phyloP scores from a whole-genome alignment of 2,329 filamentous ascomycete species.

The Colletotrichum acutatum region DNA sequence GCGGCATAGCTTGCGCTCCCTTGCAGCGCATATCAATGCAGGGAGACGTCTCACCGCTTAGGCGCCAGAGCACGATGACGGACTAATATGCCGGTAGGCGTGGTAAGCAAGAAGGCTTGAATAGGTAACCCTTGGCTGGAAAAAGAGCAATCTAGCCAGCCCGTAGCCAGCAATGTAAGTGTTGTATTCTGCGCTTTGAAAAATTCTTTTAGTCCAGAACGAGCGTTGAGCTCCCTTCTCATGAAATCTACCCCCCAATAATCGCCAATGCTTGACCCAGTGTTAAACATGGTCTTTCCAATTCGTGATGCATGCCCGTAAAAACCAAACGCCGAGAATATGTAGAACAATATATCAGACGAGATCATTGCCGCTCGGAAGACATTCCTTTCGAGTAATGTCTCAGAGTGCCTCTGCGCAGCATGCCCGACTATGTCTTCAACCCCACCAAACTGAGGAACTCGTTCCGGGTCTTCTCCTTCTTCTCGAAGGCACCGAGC shows the following conservation, averaged over 20 bases:
- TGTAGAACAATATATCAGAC: not conserved
- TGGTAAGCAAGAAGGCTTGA: not conserved
- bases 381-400: not conserved
- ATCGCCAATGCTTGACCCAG: slow-evolving; percentile 36
- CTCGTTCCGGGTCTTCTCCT: slow-evolving; percentile 94
- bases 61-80: not conserved
- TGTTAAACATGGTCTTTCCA: slow-evolving; percentile 37
- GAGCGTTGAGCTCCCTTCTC: slow-evolving; percentile 37
- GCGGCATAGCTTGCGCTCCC: not conserved
- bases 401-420: not conserved
- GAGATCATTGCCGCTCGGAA: not conserved
- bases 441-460: slow-evolving; percentile 85
- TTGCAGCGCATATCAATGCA: not conserved
- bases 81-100: not conserved
- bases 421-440: slow-evolving; percentile 49
- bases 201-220: slow-evolving; percentile 8
- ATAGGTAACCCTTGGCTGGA: not conserved
- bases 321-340: slow-evolving; percentile 33
- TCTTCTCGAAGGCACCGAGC: slow-evolving; percentile 92
- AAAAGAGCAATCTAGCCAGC: slow-evolving; percentile 2
- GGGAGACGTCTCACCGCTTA: slow-evolving; percentile 12
- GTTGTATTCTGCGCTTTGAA: slow-evolving; percentile 11
- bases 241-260: slow-evolving; percentile 27
- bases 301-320: slow-evolving; percentile 28
- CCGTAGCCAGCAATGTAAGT: not conserved